These are phyloP conservation scores for Citrullus amarus DNA, from an alignment of 306 rosid genomes.

Conservation along the genomic window DNA sequence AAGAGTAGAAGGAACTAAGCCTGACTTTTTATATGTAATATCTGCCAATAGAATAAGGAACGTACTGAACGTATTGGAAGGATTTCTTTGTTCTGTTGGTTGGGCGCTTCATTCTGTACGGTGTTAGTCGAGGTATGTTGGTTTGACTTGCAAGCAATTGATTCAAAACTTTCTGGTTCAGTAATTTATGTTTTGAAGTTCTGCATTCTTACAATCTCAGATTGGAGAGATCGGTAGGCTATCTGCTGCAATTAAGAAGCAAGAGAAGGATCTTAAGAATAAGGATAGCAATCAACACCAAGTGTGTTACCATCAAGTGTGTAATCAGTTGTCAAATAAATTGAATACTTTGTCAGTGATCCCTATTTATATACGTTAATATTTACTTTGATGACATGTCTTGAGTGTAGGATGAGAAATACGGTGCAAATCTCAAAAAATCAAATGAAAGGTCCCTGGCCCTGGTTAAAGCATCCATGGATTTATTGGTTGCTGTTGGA, in stretches of 20 bases:
- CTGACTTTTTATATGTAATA: neutral
- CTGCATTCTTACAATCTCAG: conserved; percentile 25
- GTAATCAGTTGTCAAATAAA: conserved; percentile 12
- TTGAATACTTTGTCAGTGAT: neutral
- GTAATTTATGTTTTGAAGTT: neutral
- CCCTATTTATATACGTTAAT: neutral
- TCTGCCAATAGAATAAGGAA: conserved; percentile 57
- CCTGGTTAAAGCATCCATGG: conserved; percentile 68
- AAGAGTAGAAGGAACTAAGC: neutral
- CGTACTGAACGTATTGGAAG: conserved; percentile 57
- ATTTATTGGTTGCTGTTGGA: conserved; percentile 76
- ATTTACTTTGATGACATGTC: neutral
- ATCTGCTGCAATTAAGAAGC: conserved; percentile 63
- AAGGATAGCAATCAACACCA: conserved; percentile 43
- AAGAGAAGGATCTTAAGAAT: conserved; percentile 61
- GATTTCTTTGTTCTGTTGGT: conserved; percentile 85
- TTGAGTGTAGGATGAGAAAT: conserved; percentile 57
- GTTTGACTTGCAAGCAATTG: neutral
- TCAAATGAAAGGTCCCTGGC: conserved; percentile 86
- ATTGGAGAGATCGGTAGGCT: conserved; percentile 92
- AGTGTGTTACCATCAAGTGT: conserved; percentile 56
- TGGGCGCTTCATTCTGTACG: conserved; percentile 64
- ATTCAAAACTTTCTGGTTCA: neutral
- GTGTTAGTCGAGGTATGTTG: conserved; percentile 74
- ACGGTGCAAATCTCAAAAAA: conserved; percentile 49